phyloP scores from a whole-genome alignment of 208 protist species.

The Herpetomonas samuelpessoai region DNA sequence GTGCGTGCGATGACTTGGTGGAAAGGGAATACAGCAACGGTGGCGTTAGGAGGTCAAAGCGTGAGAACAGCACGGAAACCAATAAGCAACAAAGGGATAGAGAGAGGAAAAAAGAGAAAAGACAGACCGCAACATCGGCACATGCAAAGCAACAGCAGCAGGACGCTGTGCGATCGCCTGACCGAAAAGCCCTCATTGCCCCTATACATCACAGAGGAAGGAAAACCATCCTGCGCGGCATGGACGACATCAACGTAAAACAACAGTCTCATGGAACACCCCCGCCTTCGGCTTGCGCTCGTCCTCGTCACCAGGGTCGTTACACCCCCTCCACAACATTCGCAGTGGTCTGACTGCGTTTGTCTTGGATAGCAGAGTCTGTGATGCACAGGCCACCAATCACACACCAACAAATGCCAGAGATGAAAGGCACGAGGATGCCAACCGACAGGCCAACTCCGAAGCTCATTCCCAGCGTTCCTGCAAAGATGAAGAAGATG shows the following conservation, averaged over 20 bases:
- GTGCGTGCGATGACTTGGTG: no score
- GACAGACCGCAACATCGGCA: not conserved
- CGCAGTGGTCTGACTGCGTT: conserved; percentile 8
- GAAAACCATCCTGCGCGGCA: no score
- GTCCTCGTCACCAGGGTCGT: not conserved
- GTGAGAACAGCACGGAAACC: no score
- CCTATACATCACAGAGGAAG: no score
- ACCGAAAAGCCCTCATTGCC: no score
- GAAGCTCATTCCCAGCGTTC: conserved; percentile 50
- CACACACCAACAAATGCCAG: conserved; percentile 26
- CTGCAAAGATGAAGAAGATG: conserved; percentile 45
- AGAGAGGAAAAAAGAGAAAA: not conserved
- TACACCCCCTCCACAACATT: conserved; percentile 16
- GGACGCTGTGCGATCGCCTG: not conserved
- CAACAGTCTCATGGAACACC: no score
- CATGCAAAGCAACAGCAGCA: not conserved
- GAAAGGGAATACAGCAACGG: no score
- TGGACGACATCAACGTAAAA: no score
- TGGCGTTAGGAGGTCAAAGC: no score
- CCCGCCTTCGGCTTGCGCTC: no score
- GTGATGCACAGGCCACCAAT: conserved; percentile 26
- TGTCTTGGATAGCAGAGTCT: conserved; percentile 13
- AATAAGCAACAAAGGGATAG: no score
- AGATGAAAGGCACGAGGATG: conserved; percentile 39
- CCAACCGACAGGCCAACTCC: conserved; percentile 21